Evolutionary conservation across 257 asterid species (phyloP), one percentile per base, ranked within the genome.

Genomic region (Lavandula angustifolia): DNA sequence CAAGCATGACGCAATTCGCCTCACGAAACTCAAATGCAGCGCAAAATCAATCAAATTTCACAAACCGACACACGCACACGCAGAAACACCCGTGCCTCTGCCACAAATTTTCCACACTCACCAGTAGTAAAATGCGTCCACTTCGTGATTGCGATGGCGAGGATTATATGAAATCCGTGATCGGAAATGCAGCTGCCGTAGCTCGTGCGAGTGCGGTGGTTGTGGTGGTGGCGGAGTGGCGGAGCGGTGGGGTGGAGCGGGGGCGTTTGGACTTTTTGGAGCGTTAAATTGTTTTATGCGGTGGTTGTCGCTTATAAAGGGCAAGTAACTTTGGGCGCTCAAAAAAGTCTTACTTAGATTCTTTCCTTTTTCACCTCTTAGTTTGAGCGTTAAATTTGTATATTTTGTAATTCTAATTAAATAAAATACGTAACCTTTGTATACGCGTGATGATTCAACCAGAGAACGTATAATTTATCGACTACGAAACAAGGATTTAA

Each of bases 291-390:
- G 46, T 66, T 49, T 59, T 62, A 75, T 51, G 79, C 60, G 68
- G 68, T 77, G 66, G 80, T 85, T 85, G 86, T 76, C 85, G 22
- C 59, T 68, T 47, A 22, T 44, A 68, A 58, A 57, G 37, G 72
- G 80, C 71, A 66, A 62, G 71, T 75, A 62, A 74, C 80, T 76
- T 76, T 74, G 69, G 71, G 71, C 62, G 75, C 78, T 73, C 85
- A 16, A 41, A 59, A 58, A 41, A 44, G 10, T 41, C 37, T 7
- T 3, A 40, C 51, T 18, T 59, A 40, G 65, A 59, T 59, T 60
- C 14, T 60, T 29, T 60, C 40, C 22, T 8, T 43, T 44, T 42
- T 7, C 42, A 10, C 6, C 11, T 9, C 4, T 14, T 27, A 11
- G 0, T 22, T 17, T 12, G 7, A 1, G 7, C n/a, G n/a, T n/a